Evolutionary conservation across 352 stramenopile genomes (phyloP), one percentile per base, ranked within the genome.

Genomic region (Globisporangium yorkense): DNA sequence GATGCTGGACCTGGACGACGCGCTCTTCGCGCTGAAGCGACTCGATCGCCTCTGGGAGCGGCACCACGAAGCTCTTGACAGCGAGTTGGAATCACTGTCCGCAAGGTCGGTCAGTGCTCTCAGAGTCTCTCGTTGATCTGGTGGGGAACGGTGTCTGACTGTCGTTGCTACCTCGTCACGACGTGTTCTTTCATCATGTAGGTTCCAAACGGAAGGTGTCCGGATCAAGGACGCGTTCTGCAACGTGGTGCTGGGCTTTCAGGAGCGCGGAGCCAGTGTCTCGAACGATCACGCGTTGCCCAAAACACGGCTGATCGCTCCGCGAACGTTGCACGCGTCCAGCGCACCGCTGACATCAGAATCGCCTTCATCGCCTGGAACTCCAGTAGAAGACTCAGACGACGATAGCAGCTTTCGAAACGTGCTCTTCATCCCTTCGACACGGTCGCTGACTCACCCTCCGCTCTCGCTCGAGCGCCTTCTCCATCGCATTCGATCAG

Each of bases 1-100:
- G 13, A 67, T 88, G 21, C 57, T 86, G 40, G 80, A 89, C 48
- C 55, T 80, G 31, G 80, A 89, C 39, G 77, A 89, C 52, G 72
- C 80, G 1, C 54, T 87, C 13, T 89, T 87, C n/a, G 70, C 75
- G 7, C 57, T 89, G 20, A 75, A 71, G 39, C 59, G 75, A n/a
- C 66, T 89, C 13, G 75, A 89, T 35, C 75, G 63, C n/a, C 77
- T 85, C 63, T 75, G 72, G 63, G 58, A 68, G 21, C 61, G 50
- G 2, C 54, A 68, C n/a, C 62, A 68, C 3, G 50, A 65, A 2
- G 55, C 61, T 0, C 31, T 80, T n/a, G 64, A 82, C 18, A 50
- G n/a, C 4, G 66, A 62, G 2, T 65, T 83, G n/a, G 48, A 61
- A 1, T 43, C 39, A 0, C 62, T 81, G 13, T 58, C 68, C 1